A percentile compares a stretch with the other conserved stretches of the same genome.
phyloP scores from a whole-genome alignment of 2,329 filamentous ascomycete species.

The Metarhizium guizhouense region DNA sequence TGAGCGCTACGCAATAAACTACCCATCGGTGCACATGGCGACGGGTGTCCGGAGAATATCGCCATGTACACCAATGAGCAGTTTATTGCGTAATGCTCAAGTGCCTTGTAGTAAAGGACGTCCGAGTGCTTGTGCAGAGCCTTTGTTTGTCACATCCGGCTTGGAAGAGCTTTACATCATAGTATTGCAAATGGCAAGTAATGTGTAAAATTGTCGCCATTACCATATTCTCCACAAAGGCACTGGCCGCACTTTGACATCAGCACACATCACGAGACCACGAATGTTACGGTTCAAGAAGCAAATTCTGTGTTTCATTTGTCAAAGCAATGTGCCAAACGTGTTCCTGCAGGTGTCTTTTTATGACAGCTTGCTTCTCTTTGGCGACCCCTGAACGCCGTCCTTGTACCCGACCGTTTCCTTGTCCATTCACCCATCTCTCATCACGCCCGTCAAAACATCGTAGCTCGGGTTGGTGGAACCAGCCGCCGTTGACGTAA shows the following conservation, averaged over 20 bases:
- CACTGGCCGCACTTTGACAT: background rate
- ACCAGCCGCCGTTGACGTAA: constrained; percentile 3
- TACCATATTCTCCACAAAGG: background rate
- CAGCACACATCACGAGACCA: constrained; percentile 3
- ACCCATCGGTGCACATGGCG: too few relatives aligned
- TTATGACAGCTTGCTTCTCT: constrained; percentile 17
- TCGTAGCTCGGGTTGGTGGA: constrained; percentile 8
- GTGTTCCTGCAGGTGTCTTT: constrained; percentile 15
- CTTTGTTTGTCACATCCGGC: too few relatives aligned
- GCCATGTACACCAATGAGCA: too few relatives aligned
- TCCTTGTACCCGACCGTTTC: constrained; percentile 21
- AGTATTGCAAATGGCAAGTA: too few relatives aligned
- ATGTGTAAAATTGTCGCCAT: background rate
- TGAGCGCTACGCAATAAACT: too few relatives aligned
- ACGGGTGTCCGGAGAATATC: too few relatives aligned
- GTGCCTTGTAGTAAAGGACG: too few relatives aligned
- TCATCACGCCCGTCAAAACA: constrained; percentile 18
- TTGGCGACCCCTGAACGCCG: constrained; percentile 18
- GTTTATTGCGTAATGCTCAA: too few relatives aligned
- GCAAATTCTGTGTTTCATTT: constrained; percentile 18
- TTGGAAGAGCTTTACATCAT: too few relatives aligned
- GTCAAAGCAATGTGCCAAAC: constrained; percentile 15
- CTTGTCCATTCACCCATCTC: constrained; percentile 23
- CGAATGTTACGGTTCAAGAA: constrained; percentile 3
- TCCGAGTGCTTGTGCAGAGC: too few relatives aligned